These are phyloP conservation scores for Echria macrotheca DNA, from an alignment of 495 filamentous ascomycete species.

Conservation along the genomic window DNA sequence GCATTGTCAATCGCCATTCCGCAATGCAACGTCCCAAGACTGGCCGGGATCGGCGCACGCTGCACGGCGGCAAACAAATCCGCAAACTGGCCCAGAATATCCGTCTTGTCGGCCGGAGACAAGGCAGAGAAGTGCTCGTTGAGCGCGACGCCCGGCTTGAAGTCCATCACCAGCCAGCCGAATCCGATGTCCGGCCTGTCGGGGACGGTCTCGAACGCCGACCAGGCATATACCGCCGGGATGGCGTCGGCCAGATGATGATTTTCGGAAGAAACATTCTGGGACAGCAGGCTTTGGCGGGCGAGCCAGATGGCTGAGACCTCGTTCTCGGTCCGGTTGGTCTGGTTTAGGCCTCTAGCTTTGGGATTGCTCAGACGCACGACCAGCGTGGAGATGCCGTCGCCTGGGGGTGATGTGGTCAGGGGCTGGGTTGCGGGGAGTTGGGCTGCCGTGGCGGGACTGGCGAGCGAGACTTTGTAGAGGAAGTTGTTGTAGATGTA, in stretches of 20 bases:
- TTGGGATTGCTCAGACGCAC: conserved; percentile 17
- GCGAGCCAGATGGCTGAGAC: conserved; percentile 6
- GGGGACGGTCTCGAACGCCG: no score
- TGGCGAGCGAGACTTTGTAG: conserved; percentile 10
- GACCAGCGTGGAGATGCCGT: background rate
- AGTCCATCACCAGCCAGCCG: conserved; percentile 5
- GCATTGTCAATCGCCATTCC: conserved; percentile 1
- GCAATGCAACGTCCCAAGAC: background rate
- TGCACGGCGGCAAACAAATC: background rate
- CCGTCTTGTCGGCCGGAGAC: background rate
- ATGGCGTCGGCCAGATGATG: no score
- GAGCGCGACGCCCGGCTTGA: conserved; percentile 1
- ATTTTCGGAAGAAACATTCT: no score
- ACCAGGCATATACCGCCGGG: conserved; percentile 7
- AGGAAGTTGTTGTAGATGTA: conserved; percentile 17
- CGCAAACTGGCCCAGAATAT: background rate
- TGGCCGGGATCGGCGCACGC: background rate
- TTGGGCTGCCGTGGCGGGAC: background rate
- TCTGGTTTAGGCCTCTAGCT: conserved; percentile 25
- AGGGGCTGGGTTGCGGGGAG: background rate
- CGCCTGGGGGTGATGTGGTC: background rate
- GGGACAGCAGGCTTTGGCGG: background rate
- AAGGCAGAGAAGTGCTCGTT: background rate
- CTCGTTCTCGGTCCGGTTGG: conserved; percentile 24
- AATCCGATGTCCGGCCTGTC: background rate